Percentiles rank a stretch among this genome's conserved stretches.
Conservation (phyloP, 1,139 yeast genomes). For the Taiozyma onychis region DNA sequence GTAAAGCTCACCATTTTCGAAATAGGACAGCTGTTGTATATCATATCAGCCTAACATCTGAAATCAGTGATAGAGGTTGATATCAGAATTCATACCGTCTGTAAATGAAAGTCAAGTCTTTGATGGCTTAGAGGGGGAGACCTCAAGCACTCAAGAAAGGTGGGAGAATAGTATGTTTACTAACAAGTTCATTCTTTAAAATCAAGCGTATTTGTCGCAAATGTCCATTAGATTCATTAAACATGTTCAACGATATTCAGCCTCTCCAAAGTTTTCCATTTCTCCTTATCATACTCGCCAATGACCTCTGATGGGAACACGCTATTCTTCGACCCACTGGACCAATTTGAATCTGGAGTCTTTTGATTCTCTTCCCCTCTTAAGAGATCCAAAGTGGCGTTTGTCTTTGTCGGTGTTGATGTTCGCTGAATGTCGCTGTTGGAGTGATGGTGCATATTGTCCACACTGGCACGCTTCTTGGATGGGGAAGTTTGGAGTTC, state of each 20-base stretch:
- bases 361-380: slow-evolving; percentile 1
- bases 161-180: no score
- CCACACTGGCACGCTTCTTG: slow-evolving; percentile 6
- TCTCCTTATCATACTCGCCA: slow-evolving; percentile 61
- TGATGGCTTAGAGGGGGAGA: no score
- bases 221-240: not conserved
- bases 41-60: no score
- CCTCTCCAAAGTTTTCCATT: slow-evolving; percentile 50
- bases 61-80: no score
- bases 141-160: no score
- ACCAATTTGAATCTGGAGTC: slow-evolving; percentile 32
- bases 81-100: no score
- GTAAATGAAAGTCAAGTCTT: no score
- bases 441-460: not conserved
- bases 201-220: not conserved
- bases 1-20: no score
- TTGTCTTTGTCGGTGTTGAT: slow-evolving; percentile 5
- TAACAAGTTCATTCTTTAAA: not conserved
- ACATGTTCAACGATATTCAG: slow-evolving; percentile 13
- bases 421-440: not conserved
- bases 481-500: slow-evolving; percentile 24
- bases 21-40: no score
- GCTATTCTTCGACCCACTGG: slow-evolving; percentile 38
- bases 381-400: not conserved
- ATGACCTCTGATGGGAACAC: slow-evolving; percentile 54